Evolutionary conservation across 148 eudicot species (phyloP), one percentile per base, ranked within the genome.

Genomic region (Fagopyrum homotropicum): DNA sequence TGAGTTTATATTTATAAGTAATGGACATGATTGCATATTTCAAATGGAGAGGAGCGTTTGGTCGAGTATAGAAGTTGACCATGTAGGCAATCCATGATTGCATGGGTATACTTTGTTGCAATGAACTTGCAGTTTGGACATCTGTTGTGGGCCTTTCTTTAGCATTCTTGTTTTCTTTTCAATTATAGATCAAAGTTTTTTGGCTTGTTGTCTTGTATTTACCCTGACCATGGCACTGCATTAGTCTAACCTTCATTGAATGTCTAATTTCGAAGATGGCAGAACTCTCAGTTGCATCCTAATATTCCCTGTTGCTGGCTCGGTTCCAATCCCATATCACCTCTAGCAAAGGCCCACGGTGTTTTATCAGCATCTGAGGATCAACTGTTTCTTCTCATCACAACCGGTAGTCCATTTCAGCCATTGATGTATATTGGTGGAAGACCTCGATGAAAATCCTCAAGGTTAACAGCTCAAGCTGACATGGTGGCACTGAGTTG

Each of bases 221-320:
- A 66, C 47, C 8, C 2, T 66, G 71, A 66, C n/a, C 40, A 63
- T 14, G n/a, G 35, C 17, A 30, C n/a, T 64, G 45, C n/a, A 64
- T 64, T n/a, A 35, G 6, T 66, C 46, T 35, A 40, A 66, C 8
- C 46, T 66, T 40, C 19, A 5, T 19, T 40, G 26, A 64, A 61
- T 61, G 68, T 22, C 68, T 61, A 64, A 30, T 30, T 14, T 75
- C 69, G 74, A 81, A 84, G 86, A 84, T 84, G 86, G 84, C 86
- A 46, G 78, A 49, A 74, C 51, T 81, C 54, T 48, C 82, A 10
- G 43, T 75, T 19, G 73, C 72, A 9, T 76, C 82, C 69, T 84
- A 84, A 43, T 81, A 84, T 16, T 84, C 84, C 29, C 61, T 84
- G 76, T 47, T 84, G 60, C 81, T 80, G 57, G 81, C 86, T 48